Base-by-base conservation (phyloP, 2,329 filamentous ascomycete genomes). In the Sporothrix brunneoviolacea region DNA sequence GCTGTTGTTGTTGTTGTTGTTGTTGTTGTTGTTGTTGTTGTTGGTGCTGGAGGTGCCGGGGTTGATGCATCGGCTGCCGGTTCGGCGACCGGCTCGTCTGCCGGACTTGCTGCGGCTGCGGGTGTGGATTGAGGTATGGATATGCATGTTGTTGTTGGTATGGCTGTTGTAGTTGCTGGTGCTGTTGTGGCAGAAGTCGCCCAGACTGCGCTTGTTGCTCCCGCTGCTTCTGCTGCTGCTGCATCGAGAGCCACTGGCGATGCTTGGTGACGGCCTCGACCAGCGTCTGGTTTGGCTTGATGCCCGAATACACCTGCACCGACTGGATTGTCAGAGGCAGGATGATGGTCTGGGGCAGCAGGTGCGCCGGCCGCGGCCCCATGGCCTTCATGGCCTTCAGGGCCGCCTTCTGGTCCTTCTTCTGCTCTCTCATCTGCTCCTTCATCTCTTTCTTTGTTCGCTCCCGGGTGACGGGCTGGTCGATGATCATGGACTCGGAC, bases 251-350 rank as follows among this genome's bases (percentile, higher is more conserved):
- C n/a, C 39, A 24, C 21, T 49, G 43, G 30, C n/a, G 59, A 54
- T 32, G 67, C 57, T 52, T 52, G 22, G 18, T 24, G 46, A 63
- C 79, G 35, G 86, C 83, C 53, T 86, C 76, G 18, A 95, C 70
- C 6, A 97, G 80, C 42, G 85, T 82, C 19, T 79, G 70, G 2
- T 91, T 90, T 12, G 93, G 91, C 19, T 80, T 77, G 57, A 97
- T 90, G 58, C 93, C 93, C 1, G 91, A 95, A 66, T 80, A 97
- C 15, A 98, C 81, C 50, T 89, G 79, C 45, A 94, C 76, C 30
- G 70, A 66, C 41, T 83, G 81, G 60, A 97, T 83, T 54, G 84
- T 78, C 16, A 98, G 73, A 4, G 91, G 88, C 3, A 95, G 75
- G 50, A 86, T 78, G 30, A 95, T 81, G 46, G 83, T 76, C 68